Conservation (phyloP, 805 yeast genomes). For the Candida xiaguanensis region DNA sequence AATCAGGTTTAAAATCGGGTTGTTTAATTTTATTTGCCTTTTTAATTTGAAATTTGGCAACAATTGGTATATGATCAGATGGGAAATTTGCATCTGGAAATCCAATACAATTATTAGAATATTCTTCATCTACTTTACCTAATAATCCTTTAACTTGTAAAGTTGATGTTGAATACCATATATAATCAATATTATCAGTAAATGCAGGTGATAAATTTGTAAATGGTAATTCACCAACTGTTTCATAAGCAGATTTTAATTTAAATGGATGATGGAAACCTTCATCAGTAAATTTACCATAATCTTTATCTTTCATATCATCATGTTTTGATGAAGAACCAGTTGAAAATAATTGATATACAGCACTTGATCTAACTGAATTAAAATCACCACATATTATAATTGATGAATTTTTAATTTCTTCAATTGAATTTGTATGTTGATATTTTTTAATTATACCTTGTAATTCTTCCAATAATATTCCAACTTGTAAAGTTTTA, state of each 20-base stretch:
- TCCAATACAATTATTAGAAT: conserved; percentile 75
- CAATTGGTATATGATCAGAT: conserved; percentile 89
- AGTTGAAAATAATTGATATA: conserved; percentile 80
- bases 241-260: conserved; percentile 79
- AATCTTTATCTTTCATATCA: conserved; percentile 82
- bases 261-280: conserved; percentile 82
- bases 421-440: conserved; percentile 45
- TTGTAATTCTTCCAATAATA: conserved; percentile 84
- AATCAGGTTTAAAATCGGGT: conserved; percentile 45
- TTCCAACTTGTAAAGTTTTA: conserved; percentile 91
- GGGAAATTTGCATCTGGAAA: conserved; percentile 93
- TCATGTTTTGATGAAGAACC: conserved; percentile 76
- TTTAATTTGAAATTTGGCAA: conserved; percentile 71
- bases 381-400: conserved; percentile 95
- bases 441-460: conserved; percentile 49
- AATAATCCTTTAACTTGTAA: conserved; percentile 80
- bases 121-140: conserved; percentile 79
- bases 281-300: conserved; percentile 85
- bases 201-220: conserved; percentile 93
- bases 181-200: conserved; percentile 89
- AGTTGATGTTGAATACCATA: conserved; percentile 87
- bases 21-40: conserved; percentile 32
- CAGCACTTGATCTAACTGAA: conserved; percentile 84
- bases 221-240: conserved; percentile 86
- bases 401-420: conserved; percentile 63